Base-by-base conservation (phyloP, 1,284 basidiomycete species). In the Mycosarcoma mackinlayi region DNA sequence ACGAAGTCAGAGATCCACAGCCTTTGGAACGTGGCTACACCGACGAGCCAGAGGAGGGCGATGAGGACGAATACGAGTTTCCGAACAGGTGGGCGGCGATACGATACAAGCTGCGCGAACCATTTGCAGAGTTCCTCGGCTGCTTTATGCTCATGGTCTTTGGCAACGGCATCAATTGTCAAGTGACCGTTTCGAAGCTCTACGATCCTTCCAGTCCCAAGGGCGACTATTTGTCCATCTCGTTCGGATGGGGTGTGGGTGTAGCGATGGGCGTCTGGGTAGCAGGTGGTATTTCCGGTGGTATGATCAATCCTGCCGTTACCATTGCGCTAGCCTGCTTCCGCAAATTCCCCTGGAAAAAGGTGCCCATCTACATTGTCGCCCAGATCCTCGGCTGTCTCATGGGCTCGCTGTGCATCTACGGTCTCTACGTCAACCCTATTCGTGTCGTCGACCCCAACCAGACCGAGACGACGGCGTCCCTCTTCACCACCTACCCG, bases 261-360 rank as follows among this genome's bases (percentile, higher is more conserved):
- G 75, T 80, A 19, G 78, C 78, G 4, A 63, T 76, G 48, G 78
- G 76, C 34, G 69, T 77, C 13, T 80, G 70, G 68, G 68, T 75
- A 1, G 66, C 76, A 1, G 77, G 77, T 42, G 77, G 77, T 30
- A 69, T 79, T 31, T 75, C 72, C 14, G 77, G 77, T 28, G 77
- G 67, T 23, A 71, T 71, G 61, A 69, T 62, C 44, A 73, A 73
- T 46, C 77, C 76, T 6, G 72, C 75, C 18, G 75, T 77, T 7
- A 92, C 91, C 4, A 79, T 92, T 35, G 85, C 88, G 6, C 76
- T 92, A 40, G 90, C 90, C 0, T 85, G 87, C 9, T 88, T 88
- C 77, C 88, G 91, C 58, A 86, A 86, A 53, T 92, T 93, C 82
- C 90, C 92, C 2, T 90, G 89, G 89, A 87, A 86, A 67, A 93